phyloP scores from a whole-genome alignment of 2,329 filamentous ascomycete genomes.

The Pleurostoma richardsiae region DNA sequence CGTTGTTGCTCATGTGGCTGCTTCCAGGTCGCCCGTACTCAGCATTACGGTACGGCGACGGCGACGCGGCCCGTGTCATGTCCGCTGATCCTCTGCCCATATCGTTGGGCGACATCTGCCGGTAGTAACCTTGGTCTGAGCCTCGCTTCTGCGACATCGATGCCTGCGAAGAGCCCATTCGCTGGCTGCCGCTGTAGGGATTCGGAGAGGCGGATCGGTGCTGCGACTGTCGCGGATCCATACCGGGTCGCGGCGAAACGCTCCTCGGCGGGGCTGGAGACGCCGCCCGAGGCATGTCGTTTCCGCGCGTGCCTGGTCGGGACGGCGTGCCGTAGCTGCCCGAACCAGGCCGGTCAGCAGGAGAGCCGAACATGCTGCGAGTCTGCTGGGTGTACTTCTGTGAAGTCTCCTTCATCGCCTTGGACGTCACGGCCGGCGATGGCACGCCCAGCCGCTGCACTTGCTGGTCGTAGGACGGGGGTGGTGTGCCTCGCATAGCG shows the following conservation, averaged over 20 bases:
- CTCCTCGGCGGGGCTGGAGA: constrained; percentile 67
- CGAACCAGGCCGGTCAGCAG: constrained; percentile 26
- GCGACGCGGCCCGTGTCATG: constrained; percentile 35
- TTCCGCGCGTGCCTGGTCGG: constrained; percentile 54
- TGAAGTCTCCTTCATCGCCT: constrained; percentile 92
- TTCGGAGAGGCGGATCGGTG: constrained; percentile 57
- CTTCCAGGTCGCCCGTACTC: constrained; percentile 21
- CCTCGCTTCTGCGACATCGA: constrained; percentile 36
- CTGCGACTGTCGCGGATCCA: constrained; percentile 20
- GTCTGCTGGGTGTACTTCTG: constrained; percentile 83
- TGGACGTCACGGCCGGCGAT: constrained; percentile 85
- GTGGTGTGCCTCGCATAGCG: constrained; percentile 69
- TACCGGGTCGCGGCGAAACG: constrained; percentile 56
- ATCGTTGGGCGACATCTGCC: constrained; percentile 46
- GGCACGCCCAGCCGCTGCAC: constrained; percentile 81
- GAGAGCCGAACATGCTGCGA: constrained; percentile 62
- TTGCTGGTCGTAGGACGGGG: constrained; percentile 78
- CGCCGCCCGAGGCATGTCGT: constrained; percentile 52
- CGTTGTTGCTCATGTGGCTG: constrained; percentile 9
- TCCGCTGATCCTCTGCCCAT: constrained; percentile 16
- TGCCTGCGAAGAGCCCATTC: constrained; percentile 28
- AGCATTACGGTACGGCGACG: constrained; percentile 38
- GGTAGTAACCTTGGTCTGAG: constrained; percentile 46
- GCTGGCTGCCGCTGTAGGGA: constrained; percentile 45
- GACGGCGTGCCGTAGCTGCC: constrained; percentile 36